phyloP scores from a whole-genome alignment of 305 asterid genomes.

The Fraxinus ornus region DNA sequence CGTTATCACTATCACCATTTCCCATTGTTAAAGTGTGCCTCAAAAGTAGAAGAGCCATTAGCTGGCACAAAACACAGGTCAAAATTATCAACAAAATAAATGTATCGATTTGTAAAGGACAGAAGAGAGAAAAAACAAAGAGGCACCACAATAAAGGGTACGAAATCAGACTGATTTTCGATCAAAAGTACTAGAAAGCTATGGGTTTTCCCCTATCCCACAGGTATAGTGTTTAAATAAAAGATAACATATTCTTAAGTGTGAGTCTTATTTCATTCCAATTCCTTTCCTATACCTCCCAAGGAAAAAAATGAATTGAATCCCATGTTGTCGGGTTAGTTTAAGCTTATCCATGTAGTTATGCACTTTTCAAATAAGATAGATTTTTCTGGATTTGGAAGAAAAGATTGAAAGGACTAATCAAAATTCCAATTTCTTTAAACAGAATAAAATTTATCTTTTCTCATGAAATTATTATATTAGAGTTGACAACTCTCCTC shows the following conservation, averaged over 20 bases:
- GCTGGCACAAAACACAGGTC: constrained; percentile 23
- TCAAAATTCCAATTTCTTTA: neutral
- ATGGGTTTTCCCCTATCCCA: neutral
- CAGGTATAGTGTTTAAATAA: neutral
- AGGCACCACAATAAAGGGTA: neutral
- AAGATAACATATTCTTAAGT: neutral
- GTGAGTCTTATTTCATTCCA: neutral
- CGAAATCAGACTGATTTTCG: neutral
- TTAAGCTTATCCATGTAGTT: neutral
- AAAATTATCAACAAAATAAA: neutral
- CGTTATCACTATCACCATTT: constrained; percentile 39
- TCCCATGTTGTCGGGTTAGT: neutral
- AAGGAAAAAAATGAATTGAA: neutral
- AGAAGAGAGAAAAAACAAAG: neutral
- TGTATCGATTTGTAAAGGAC: neutral
- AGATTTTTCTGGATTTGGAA: neutral
- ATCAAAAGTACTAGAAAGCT: neutral
- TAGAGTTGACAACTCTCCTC: neutral
- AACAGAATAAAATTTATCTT: neutral
- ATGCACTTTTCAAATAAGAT: neutral
- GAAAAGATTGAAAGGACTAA: neutral
- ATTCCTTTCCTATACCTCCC: neutral
- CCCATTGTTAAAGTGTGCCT: constrained; percentile 48
- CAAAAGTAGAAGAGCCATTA: constrained; percentile 52
- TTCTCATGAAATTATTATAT: neutral